Evolutionary conservation across 2,329 filamentous ascomycete species (phyloP).

Genomic region (Colletotrichum liaoningense): DNA sequence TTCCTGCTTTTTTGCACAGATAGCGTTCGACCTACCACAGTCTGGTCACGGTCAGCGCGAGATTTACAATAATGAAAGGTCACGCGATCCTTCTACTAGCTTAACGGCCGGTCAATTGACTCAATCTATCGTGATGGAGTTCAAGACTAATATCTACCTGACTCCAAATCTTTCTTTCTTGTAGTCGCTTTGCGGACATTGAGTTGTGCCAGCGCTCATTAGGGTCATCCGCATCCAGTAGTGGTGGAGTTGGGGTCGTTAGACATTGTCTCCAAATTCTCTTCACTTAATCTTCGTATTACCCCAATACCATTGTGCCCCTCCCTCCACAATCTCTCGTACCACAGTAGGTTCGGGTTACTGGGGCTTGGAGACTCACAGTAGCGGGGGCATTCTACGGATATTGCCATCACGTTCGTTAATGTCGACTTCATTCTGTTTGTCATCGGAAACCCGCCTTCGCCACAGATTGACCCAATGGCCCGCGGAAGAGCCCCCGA

Average conservation of each 20-base stretch:
- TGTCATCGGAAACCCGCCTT: conserved; percentile 21
- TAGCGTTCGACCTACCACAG: no score
- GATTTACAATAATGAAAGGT: not conserved
- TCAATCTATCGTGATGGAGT: not conserved
- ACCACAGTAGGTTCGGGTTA: not conserved
- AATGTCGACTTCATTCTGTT: conserved; percentile 24
- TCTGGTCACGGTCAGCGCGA: no score
- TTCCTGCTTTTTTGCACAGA: no score
- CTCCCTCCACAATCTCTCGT: conserved; percentile 12
- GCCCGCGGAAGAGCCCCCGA: not conserved
- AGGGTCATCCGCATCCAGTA: not conserved
- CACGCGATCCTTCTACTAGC: not conserved
- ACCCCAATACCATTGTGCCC: conserved; percentile 1
- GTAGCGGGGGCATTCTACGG: not conserved
- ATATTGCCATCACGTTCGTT: not conserved
- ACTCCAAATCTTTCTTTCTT: not conserved
- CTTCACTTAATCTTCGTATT: not conserved
- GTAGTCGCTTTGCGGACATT: not conserved
- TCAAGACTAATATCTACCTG: not conserved
- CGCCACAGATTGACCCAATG: not conserved
- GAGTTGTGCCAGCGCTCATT: not conserved
- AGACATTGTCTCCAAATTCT: not conserved
- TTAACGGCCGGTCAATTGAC: not conserved
- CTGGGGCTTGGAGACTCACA: not conserved
- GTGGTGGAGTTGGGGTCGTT: conserved; percentile 9